phyloP scores from a whole-genome alignment of 129 eudicot genomes.

The Tanacetum coccineum region DNA sequence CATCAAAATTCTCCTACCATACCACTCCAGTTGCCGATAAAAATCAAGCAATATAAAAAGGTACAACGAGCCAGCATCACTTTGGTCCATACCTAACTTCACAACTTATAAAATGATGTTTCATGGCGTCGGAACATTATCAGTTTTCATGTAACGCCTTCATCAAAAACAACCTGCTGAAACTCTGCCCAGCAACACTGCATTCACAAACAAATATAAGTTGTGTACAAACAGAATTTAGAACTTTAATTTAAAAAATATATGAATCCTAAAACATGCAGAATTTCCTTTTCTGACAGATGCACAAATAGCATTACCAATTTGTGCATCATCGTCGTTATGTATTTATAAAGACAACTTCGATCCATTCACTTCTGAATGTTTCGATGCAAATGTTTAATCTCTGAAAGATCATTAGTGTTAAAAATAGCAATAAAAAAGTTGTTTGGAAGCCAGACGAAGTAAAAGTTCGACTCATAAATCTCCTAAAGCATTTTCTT shows the following conservation, averaged over 20 bases:
- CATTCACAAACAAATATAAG: constrained; percentile 22
- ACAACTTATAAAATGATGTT: constrained; percentile 12
- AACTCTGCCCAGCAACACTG: constrained; percentile 98
- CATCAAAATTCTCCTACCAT: constrained; percentile 30
- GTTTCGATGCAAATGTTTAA: too few relatives aligned
- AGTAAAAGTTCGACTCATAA: too few relatives aligned
- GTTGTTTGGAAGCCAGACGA: too few relatives aligned
- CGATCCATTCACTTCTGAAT: neutral
- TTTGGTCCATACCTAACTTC: constrained; percentile 17
- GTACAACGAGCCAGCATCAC: constrained; percentile 8
- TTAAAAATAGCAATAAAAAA: too few relatives aligned
- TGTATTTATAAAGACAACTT: neutral
- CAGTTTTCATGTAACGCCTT: constrained; percentile 91
- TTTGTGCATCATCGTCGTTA: neutral
- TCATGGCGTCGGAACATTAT: constrained; percentile 17
- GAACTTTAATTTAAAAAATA: neutral
- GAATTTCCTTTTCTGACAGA: neutral
- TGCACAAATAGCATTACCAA: neutral
- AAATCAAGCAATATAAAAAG: constrained; percentile 13
- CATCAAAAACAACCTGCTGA: constrained; percentile 73
- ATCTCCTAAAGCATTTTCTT: too few relatives aligned
- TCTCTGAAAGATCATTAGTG: too few relatives aligned
- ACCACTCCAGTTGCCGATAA: constrained; percentile 8
- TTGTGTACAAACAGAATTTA: neutral
- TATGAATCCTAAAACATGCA: too few relatives aligned